A percentile compares a stretch with the other conserved stretches of the same genome.
phyloP scores from a whole-genome alignment of 495 filamentous ascomycete genomes.

The Penicillium robsamsonii region DNA sequence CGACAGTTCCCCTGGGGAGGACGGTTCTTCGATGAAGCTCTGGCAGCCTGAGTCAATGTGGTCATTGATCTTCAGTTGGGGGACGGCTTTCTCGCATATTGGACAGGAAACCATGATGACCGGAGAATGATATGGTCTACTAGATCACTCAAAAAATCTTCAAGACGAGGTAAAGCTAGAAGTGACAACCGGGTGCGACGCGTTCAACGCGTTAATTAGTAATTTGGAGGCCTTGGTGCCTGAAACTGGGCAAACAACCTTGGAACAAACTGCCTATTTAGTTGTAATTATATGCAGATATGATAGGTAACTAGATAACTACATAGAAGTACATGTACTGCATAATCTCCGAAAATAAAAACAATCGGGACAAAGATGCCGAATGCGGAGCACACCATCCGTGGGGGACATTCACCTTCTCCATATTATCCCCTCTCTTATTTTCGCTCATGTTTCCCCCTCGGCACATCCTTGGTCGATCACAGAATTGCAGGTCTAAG shows the following conservation, averaged over 20 bases:
- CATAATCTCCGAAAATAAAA: neutral
- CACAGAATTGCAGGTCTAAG: slow-evolving; percentile 7
- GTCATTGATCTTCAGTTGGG: slow-evolving; percentile 74
- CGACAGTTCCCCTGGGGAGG: slow-evolving; percentile 39
- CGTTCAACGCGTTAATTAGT: slow-evolving; percentile 12
- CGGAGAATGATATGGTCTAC: neutral
- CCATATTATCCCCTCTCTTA: neutral
- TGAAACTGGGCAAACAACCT: neutral
- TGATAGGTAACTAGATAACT: neutral
- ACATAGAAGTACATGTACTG: neutral
- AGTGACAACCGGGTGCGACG: slow-evolving; percentile 4
- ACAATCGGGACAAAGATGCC: neutral
- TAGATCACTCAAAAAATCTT: neutral
- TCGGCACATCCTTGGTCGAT: neutral
- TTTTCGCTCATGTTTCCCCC: slow-evolving; percentile 3
- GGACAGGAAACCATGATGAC: slow-evolving; percentile 76
- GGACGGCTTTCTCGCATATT: slow-evolving; percentile 76
- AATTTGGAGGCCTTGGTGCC: slow-evolving; percentile 7
- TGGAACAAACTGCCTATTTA: neutral
- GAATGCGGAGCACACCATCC: slow-evolving; percentile 25
- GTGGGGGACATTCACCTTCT: slow-evolving; percentile 5
- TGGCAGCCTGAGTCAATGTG: slow-evolving; percentile 88
- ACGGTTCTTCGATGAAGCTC: slow-evolving; percentile 50
- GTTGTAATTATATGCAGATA: neutral
- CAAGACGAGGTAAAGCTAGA: neutral